phyloP scores from a whole-genome alignment of 768 basidiomycete species.

The Hirschioporus abietinus region DNA sequence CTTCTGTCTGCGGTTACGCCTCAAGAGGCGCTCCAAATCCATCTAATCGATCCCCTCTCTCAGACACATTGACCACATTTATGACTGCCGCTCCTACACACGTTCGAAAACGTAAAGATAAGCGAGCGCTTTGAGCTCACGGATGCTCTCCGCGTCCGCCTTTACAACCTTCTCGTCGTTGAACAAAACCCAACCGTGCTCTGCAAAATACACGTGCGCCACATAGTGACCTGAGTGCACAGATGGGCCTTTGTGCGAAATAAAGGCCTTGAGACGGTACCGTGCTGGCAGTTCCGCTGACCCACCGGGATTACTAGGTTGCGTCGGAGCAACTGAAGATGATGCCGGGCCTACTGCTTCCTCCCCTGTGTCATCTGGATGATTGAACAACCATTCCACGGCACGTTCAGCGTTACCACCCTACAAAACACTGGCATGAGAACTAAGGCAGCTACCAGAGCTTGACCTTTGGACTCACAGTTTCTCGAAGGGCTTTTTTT shows the following conservation, averaged over 20 bases:
- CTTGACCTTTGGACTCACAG: conserved; percentile 43
- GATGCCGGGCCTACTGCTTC: conserved; percentile 24
- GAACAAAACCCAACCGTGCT: conserved; percentile 76
- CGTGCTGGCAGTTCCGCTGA: conserved; percentile 59
- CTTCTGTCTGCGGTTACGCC: not conserved
- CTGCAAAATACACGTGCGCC: conserved; percentile 60
- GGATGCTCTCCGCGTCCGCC: conserved; percentile 79
- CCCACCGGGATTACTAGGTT: conserved; percentile 37
- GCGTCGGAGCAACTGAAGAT: conserved; percentile 16
- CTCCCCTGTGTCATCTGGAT: conserved; percentile 83
- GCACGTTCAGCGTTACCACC: conserved; percentile 76
- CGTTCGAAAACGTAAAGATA: conserved; percentile 93
- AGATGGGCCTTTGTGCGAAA: conserved; percentile 95
- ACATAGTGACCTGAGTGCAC: conserved; percentile 96
- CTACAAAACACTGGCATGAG: conserved; percentile 29
- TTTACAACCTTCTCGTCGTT: conserved; percentile 96
- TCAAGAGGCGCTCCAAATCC: not conserved
- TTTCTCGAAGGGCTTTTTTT: conserved; percentile 79
- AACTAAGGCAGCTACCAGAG: not conserved
- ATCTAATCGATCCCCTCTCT: not conserved
- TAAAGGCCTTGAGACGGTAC: conserved; percentile 86
- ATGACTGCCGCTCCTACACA: conserved; percentile 21
- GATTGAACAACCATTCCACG: conserved; percentile 93
- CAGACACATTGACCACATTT: not conserved
- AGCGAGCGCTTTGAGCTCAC: conserved; percentile 74